Evolutionary conservation across 495 filamentous ascomycete genomes (phyloP).

Genomic region (Penicillium bialowiezense): DNA sequence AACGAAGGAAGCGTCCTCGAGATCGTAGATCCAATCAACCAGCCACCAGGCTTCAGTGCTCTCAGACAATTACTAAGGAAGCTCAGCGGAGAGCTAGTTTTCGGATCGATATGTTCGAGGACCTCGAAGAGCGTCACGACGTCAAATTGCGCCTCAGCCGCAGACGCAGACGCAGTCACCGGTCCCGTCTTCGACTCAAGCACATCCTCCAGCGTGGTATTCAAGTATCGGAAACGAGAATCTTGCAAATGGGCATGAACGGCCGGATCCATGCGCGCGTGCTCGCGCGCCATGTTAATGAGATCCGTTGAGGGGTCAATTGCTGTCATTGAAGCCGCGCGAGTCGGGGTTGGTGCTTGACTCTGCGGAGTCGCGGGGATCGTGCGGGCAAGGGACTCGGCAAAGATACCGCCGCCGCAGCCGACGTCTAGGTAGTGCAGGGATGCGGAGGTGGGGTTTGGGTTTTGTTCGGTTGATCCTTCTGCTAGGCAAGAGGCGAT

Average conservation of each 20-base stretch:
- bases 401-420: slow-evolving; percentile 95
- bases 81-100: slow-evolving; percentile 52
- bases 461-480: slow-evolving; percentile 17
- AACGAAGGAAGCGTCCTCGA: slow-evolving; percentile 82
- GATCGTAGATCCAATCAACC: slow-evolving; percentile 89
- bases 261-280: slow-evolving; percentile 66
- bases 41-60: slow-evolving; percentile 86
- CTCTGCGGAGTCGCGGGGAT: slow-evolving; percentile 43
- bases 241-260: slow-evolving; percentile 41
- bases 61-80: slow-evolving; percentile 68
- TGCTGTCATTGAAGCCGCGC: slow-evolving; percentile 67
- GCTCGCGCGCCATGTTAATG: slow-evolving; percentile 70
- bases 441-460: slow-evolving; percentile 19
- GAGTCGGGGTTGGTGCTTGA: slow-evolving; percentile 51
- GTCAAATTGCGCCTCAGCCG: slow-evolving; percentile 51
- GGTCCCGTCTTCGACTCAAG: slow-evolving; percentile 18
- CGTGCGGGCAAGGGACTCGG: slow-evolving; percentile 81
- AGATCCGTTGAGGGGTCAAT: slow-evolving; percentile 84
- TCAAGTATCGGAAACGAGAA: slow-evolving; percentile 65
- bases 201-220: slow-evolving; percentile 68
- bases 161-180: background rate
- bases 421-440: slow-evolving; percentile 86
- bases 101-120: slow-evolving; percentile 74
- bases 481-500: slow-evolving; percentile 66
- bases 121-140: slow-evolving; percentile 90